Percentiles rank a stretch among this genome's conserved stretches.
Evolutionary conservation across 1,284 basidiomycete genomes (phyloP).

Genomic region (Farysia itapuensis): DNA sequence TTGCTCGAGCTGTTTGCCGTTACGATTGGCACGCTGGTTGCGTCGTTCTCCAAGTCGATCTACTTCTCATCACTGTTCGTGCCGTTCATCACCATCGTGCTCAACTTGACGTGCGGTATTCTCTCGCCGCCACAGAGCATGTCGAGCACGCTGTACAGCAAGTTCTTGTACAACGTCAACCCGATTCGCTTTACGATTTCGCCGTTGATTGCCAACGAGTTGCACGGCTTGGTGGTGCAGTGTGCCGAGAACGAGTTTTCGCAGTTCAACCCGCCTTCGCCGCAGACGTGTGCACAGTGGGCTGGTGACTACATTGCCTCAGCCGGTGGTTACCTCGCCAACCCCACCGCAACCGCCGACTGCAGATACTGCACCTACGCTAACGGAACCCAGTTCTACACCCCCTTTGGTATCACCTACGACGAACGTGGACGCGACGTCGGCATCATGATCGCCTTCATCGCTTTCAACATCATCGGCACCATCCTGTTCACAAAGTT

Average conservation of each 20-base stretch:
- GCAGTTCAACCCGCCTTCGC: slow-evolving; percentile 70
- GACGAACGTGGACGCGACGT: slow-evolving; percentile 36
- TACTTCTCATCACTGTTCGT: slow-evolving; percentile 78
- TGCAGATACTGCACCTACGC: slow-evolving; percentile 76
- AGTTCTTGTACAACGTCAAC: slow-evolving; percentile 54
- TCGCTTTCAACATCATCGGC: slow-evolving; percentile 36
- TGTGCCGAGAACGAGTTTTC: slow-evolving; percentile 70
- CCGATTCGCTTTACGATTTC: slow-evolving; percentile 43
- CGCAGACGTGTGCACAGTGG: slow-evolving; percentile 72
- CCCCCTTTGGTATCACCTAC: slow-evolving; percentile 71
- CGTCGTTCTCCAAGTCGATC: slow-evolving; percentile 63
- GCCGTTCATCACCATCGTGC: slow-evolving; percentile 68
- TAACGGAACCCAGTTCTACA: slow-evolving; percentile 72
- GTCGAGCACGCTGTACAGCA: slow-evolving; percentile 34
- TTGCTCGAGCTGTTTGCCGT: slow-evolving; percentile 44
- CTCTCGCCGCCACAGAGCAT: slow-evolving; percentile 66
- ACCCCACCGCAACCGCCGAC: slow-evolving; percentile 66
- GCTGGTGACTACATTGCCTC: slow-evolving; percentile 60
- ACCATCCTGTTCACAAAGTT: slow-evolving; percentile 38
- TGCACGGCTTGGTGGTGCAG: slow-evolving; percentile 72
- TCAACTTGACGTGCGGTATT: slow-evolving; percentile 65
- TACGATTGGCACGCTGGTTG: slow-evolving; percentile 51
- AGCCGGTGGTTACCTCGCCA: slow-evolving; percentile 78
- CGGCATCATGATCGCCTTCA: slow-evolving; percentile 46
- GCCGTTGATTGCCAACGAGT: slow-evolving; percentile 73